Evolutionary conservation across 2,329 filamentous ascomycete genomes (phyloP), one percentile per base, ranked within the genome.

Genomic region (Phialophora verrucosa): DNA sequence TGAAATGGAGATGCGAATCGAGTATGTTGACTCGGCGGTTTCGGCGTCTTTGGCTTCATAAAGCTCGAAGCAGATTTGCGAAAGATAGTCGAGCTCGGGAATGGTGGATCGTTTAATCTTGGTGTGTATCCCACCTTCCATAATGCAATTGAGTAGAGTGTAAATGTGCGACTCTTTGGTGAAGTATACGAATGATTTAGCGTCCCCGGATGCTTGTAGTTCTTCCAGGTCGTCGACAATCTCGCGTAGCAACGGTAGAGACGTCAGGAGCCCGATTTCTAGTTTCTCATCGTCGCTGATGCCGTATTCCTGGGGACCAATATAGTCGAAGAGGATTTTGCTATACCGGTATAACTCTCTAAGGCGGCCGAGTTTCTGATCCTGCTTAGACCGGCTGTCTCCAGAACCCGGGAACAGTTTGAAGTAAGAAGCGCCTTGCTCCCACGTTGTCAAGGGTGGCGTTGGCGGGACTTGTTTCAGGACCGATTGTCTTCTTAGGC

Each of bases 141-240:
- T 86, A 72, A 99, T 98, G 77, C 94, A 98, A 78, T 99, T 99
- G 65, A 99, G 87, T 4, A 99, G 85, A 4, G 95, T 99, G 81
- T 99, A 99, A 70, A 99, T 97, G 77, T 99, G 95, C 0, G 92
- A 97, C 79, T 99, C 95, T 79, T 99, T 99, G 70, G 95, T 99
- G 79, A 99, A 99, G 81, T 99, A 99, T 80, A 98, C 92, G 83
- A 98, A 98, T 1, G 91, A 94, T 76, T 97, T 97, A 53, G 93
- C 93, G 71, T 96, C 91, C 61, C 94, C 90, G 0, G 92, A 96
- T 3, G 95, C 94, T 79, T 99, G 95, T 78, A 98, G 92, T 79
- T 98, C 93, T 80, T 99, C 96, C 1, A 99, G 85, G 74, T 99
- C 94, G 75, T 93, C 91, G 6, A 99, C 95, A 73, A 99, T 97